Evolutionary conservation across 306 rosid species (phyloP).

Genomic region (Prunus davidiana): DNA sequence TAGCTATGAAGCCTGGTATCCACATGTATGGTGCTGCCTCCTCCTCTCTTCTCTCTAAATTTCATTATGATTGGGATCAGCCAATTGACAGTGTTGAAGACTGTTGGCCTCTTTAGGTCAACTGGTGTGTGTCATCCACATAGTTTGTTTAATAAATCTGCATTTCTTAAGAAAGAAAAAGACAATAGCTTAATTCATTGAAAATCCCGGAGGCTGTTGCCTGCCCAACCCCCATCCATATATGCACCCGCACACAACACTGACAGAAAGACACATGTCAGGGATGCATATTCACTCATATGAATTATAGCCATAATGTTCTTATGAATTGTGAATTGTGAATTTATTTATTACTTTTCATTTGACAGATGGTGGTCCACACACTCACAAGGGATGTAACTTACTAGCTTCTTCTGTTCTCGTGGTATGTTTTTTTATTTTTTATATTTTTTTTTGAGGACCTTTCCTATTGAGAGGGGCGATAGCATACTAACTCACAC

Average conservation of each 20-base stretch:
- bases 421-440: slow-evolving; percentile 43
- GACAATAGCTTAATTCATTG: not conserved
- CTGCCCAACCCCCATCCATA: not conserved
- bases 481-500: too few species aligned
- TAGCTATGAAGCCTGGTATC: slow-evolving; percentile 40
- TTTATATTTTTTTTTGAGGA: too few species aligned
- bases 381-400: slow-evolving; percentile 91
- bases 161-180: not conserved
- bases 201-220: not conserved
- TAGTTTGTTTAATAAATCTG: not conserved
- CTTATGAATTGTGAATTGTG: not conserved
- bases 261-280: not conserved
- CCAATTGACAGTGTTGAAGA: not conserved
- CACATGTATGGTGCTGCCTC: slow-evolving; percentile 70
- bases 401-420: slow-evolving; percentile 56
- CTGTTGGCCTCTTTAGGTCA: not conserved
- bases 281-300: not conserved
- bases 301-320: not conserved
- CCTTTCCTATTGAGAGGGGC: too few species aligned
- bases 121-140: not conserved
- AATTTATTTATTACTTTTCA: slow-evolving; percentile 4
- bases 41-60: not conserved
- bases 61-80: not conserved
- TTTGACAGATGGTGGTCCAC: slow-evolving; percentile 70
- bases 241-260: not conserved